These are phyloP conservation scores for Verticillium nonalfalfae DNA, from an alignment of 2,329 filamentous ascomycete species.

Conservation along the genomic window DNA sequence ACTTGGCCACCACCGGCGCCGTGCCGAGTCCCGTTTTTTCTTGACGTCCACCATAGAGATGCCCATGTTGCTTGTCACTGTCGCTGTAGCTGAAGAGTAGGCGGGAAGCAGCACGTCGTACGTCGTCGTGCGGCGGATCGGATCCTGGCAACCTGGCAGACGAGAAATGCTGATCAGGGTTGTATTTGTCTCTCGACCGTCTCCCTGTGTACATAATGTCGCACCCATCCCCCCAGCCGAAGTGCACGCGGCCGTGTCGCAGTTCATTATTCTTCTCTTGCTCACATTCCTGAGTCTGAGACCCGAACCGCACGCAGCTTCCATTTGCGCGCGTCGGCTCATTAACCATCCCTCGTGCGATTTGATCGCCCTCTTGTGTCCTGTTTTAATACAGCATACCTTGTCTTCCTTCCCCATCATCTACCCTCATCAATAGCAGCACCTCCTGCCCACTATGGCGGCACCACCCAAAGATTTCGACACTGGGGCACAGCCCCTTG, in stretches of 20 bases:
- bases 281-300: not conserved
- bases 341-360: not conserved
- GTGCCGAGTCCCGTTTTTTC: conserved; percentile 2
- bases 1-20: not conserved
- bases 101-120: not conserved
- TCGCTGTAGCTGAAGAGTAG: not conserved
- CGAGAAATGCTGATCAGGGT: not conserved
- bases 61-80: not conserved
- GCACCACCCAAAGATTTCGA: not conserved
- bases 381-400: not conserved
- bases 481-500: not conserved
- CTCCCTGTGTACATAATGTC: not conserved
- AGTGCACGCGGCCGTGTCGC: not conserved
- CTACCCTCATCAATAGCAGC: not conserved
- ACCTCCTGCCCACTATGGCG: not conserved
- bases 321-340: not conserved
- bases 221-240: not conserved
- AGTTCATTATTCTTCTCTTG: not conserved
- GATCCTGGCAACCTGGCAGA: not conserved
- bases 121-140: not conserved
- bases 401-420: not conserved
- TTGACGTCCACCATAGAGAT: conserved; percentile 1
- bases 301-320: not conserved
- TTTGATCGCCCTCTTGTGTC: not conserved
- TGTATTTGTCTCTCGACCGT: not conserved